phyloP scores from a whole-genome alignment of 179 eudicot species.

The Drosera spatulata region DNA sequence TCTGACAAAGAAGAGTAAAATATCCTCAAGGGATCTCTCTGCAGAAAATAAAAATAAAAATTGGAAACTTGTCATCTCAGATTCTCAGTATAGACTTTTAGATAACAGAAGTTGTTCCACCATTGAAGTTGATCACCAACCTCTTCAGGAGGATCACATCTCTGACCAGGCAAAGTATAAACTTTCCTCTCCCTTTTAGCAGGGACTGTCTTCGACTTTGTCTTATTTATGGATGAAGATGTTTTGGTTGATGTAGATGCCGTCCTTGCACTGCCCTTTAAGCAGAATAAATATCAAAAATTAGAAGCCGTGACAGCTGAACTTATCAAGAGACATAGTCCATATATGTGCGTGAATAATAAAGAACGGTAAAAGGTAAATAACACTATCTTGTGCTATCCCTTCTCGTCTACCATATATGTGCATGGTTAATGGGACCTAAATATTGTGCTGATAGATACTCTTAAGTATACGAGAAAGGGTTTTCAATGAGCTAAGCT shows the following conservation, averaged over 20 bases:
- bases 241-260: conserved; percentile 28
- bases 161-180: conserved; percentile 67
- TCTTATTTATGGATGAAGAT: background rate
- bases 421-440: too few relatives aligned
- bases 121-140: conserved; percentile 15
- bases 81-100: background rate
- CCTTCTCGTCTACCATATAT: too few relatives aligned
- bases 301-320: background rate
- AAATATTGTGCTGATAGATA: too few relatives aligned
- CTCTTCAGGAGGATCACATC: conserved; percentile 77
- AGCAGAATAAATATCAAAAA: background rate
- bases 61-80: background rate
- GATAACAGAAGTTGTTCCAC: background rate
- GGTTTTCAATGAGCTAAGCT: too few relatives aligned
- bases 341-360: background rate
- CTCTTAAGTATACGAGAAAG: too few relatives aligned
- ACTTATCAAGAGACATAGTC: background rate
- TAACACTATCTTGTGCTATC: too few relatives aligned
- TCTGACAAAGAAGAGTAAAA: conserved; percentile 77
- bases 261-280: conserved; percentile 46
- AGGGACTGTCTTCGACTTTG: conserved; percentile 13
- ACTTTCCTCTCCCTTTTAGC: conserved; percentile 52
- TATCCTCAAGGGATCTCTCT: conserved; percentile 92
- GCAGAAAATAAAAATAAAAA: conserved; percentile 20
- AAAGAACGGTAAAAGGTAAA: too few relatives aligned